Conservation (phyloP, 306 rosid genomes). For the Mimosa bimucronata region DNA sequence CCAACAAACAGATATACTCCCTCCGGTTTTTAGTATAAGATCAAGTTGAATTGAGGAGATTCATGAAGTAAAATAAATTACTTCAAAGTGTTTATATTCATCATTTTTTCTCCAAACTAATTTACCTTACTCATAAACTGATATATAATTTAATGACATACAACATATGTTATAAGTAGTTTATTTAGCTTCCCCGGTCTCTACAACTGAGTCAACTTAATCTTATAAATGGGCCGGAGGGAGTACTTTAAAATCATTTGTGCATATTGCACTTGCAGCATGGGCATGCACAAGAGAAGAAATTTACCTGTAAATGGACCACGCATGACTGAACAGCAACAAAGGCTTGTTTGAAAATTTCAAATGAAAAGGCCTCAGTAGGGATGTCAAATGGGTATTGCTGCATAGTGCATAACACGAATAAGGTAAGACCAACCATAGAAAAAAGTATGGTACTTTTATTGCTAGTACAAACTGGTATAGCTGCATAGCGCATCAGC, state of each 20-base stretch:
- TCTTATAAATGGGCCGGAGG: no score
- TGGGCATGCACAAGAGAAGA: slow-evolving; percentile 9
- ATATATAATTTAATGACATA: no score
- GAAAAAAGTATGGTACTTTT: background rate
- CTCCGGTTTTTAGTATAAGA: no score
- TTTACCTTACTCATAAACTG: no score
- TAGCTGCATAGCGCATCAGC: slow-evolving; percentile 67
- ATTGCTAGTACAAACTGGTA: slow-evolving; percentile 62
- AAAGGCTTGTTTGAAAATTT: slow-evolving; percentile 97
- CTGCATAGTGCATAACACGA: slow-evolving; percentile 54
- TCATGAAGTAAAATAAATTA: no score
- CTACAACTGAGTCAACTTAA: no score
- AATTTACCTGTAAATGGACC: slow-evolving; percentile 90
- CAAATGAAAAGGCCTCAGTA: slow-evolving; percentile 95
- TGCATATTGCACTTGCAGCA: background rate
- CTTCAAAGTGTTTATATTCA: no score
- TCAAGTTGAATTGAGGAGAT: no score
- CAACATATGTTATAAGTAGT: no score
- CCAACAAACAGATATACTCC: background rate
- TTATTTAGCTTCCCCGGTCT: no score
- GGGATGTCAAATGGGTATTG: slow-evolving; percentile 98
- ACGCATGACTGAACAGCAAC: slow-evolving; percentile 98
- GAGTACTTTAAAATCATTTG: background rate
- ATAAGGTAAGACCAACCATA: slow-evolving; percentile 35
- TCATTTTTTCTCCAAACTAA: no score